Evolutionary conservation across 208 protist genomes (phyloP), one percentile per base, ranked within the genome.

Genomic region (Wallacemonas rigidus): DNA sequence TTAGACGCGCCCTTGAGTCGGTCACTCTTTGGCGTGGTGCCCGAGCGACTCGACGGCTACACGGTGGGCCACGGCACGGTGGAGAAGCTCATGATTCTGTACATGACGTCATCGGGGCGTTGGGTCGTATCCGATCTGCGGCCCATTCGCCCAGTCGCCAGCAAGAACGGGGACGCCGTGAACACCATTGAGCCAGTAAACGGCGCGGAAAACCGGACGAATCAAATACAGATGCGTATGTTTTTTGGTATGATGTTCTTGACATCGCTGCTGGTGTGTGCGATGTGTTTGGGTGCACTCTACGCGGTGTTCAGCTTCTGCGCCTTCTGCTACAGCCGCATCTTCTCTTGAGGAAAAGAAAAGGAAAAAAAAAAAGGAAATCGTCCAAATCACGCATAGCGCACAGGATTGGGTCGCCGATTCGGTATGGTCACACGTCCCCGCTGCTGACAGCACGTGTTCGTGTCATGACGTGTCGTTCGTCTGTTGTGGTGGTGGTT

Each of bases 81-180:
- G 15, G 60, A 65, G 60, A 95, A 93, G 76, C 69, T 92, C 26
- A 62, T 93, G 72, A 84, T 83, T 71, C 75, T 92, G 67, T 95
- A 95, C 76, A 75, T 95, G 78, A 85, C 89, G 67, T 41, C 54
- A 0, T 72, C 86, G 36, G 62, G 82, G 11, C 74, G 68, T 54
- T 95, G 90, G 90, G 75, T 89, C 17, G 57, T 95, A 58, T 78
- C 86, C 0, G 87, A 93, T 61, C 40, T 95, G 5, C 35, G 91
- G 43, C 60, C 60, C 4, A 48, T 65, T 41, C 36, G 40, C 6
- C 5, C 60, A 9, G 43, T 48, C 9, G 7, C 40, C n/a, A 65
- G 26, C 60, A 4, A 9, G 6, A n/a, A 62, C 6, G 35, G 7
- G 8, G 56, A 62, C 36, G 56, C 17, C 5, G 43, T 43, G 0